A percentile compares a stretch with the other conserved stretches of the same genome.
Evolutionary conservation across 768 basidiomycete species (phyloP).

Genomic region (Chlorophyllum brunneum): DNA sequence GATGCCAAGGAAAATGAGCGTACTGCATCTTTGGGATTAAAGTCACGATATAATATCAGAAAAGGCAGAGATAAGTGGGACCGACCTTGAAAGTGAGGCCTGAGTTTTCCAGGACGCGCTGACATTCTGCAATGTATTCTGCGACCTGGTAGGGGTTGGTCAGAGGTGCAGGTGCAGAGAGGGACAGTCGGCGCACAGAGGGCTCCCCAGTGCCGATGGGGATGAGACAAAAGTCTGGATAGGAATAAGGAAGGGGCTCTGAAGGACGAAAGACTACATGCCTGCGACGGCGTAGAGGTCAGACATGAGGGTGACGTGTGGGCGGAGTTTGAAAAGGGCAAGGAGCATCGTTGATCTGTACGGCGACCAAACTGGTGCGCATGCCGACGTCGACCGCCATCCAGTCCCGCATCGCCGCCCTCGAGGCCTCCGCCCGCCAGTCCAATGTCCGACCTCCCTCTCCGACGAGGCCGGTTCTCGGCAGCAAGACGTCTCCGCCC

Average conservation of each 20-base stretch:
- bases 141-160: slow-evolving; percentile 48
- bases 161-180: slow-evolving; percentile 13
- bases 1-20: slow-evolving; percentile 21
- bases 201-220: slow-evolving; percentile 77
- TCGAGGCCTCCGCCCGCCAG: slow-evolving; percentile 40
- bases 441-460: slow-evolving; percentile 34
- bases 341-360: neutral
- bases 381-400: slow-evolving; percentile 43
- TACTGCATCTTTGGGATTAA: slow-evolving; percentile 60
- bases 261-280: slow-evolving; percentile 18
- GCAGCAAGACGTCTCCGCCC: slow-evolving; percentile 57
- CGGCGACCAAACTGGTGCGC: neutral
- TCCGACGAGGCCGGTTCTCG: slow-evolving; percentile 45
- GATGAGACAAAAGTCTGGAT: slow-evolving; percentile 80
- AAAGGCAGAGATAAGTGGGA: neutral
- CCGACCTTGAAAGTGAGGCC: slow-evolving; percentile 78
- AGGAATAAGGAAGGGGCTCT: slow-evolving; percentile 3
- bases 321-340: slow-evolving; percentile 11
- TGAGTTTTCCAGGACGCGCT: slow-evolving; percentile 75
- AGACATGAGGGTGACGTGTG: slow-evolving; percentile 16
- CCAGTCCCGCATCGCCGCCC: slow-evolving; percentile 59
- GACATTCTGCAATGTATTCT: slow-evolving; percentile 77
- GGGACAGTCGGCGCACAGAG: slow-evolving; percentile 41
- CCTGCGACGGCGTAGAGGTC: slow-evolving; percentile 81
- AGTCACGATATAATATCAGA: slow-evolving; percentile 10